Conservation (phyloP, 2,329 filamentous ascomycete species). For the Trichoderma sp. region DNA sequence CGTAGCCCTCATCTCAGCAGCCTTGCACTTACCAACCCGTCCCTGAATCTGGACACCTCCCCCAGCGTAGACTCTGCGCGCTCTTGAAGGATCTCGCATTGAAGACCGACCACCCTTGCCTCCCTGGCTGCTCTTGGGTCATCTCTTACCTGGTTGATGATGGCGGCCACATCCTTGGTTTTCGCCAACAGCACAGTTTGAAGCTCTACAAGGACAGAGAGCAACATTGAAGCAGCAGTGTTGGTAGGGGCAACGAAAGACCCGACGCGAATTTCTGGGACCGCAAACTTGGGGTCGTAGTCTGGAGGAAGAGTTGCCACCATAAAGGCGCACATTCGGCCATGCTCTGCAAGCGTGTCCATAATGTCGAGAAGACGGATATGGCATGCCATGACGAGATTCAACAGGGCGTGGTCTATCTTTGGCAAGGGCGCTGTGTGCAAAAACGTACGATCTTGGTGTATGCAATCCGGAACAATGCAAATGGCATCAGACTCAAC, state of each 20-base stretch:
- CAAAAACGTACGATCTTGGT: constrained; percentile 24
- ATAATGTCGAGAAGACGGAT: constrained; percentile 37
- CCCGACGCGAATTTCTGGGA: constrained; percentile 42
- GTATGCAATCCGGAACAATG: constrained; percentile 34
- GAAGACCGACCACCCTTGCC: constrained; percentile 25
- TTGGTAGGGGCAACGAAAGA: constrained; percentile 35
- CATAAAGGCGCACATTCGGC: constrained; percentile 33
- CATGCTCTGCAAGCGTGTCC: constrained; percentile 33
- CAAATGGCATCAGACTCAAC: constrained; percentile 25
- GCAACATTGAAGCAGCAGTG: constrained; percentile 34
- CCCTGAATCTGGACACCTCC: constrained; percentile 20
- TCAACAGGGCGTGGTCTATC: constrained; percentile 37
- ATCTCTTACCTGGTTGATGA: constrained; percentile 10
- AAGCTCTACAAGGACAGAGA: constrained; percentile 33
- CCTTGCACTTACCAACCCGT: not conserved
- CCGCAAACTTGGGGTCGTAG: constrained; percentile 33
- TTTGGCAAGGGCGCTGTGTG: constrained; percentile 15
- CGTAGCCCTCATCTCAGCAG: not conserved
- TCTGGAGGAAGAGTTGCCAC: constrained; percentile 28
- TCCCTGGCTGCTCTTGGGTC: constrained; percentile 21
- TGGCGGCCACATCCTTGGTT: constrained; percentile 20
- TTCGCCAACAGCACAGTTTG: constrained; percentile 26
- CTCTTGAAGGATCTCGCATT: constrained; percentile 29
- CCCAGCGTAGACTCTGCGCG: constrained; percentile 23
- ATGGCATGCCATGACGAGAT: constrained; percentile 39